Evolutionary conservation across 2,329 filamentous ascomycete species (phyloP).

Genomic region (Penicillium sp.): DNA sequence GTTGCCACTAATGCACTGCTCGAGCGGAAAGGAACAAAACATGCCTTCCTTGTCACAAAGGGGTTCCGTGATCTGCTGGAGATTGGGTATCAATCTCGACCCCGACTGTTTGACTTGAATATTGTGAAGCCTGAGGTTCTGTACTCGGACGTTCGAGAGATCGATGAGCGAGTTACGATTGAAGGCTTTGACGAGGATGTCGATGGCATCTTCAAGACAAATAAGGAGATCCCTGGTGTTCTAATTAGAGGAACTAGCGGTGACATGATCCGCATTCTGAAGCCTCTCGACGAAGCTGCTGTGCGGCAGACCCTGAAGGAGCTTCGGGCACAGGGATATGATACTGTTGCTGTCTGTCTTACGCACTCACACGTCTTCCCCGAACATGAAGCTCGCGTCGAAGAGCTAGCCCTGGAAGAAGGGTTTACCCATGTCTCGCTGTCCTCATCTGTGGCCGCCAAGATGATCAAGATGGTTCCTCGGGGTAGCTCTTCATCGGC

Average conservation of each 20-base stretch:
- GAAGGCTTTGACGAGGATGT: slow-evolving; percentile 65
- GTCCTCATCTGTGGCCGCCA: slow-evolving; percentile 76
- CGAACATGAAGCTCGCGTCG: slow-evolving; percentile 78
- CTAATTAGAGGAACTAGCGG: slow-evolving; percentile 34
- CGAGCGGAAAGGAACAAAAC: slow-evolving; percentile 86
- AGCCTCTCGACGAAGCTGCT: slow-evolving; percentile 61
- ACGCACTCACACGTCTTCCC: slow-evolving; percentile 92
- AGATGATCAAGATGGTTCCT: slow-evolving; percentile 80
- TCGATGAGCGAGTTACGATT: slow-evolving; percentile 74
- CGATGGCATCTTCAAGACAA: background rate
- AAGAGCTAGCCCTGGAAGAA: slow-evolving; percentile 76
- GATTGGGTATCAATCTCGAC: slow-evolving; percentile 89
- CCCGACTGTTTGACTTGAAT: slow-evolving; percentile 91
- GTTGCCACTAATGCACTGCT: slow-evolving; percentile 90
- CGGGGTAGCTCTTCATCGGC: slow-evolving; percentile 77
- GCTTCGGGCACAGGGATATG: slow-evolving; percentile 71
- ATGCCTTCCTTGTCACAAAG: slow-evolving; percentile 83
- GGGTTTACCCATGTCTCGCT: slow-evolving; percentile 76
- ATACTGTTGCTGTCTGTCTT: slow-evolving; percentile 82
- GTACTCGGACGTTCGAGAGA: slow-evolving; percentile 81
- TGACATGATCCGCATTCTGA: slow-evolving; percentile 72
- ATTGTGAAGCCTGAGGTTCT: slow-evolving; percentile 85
- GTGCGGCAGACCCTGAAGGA: slow-evolving; percentile 64
- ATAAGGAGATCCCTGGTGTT: background rate
- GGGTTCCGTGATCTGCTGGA: slow-evolving; percentile 85